A percentile compares a stretch with the other conserved stretches of the same genome.
phyloP scores from a whole-genome alignment of 768 basidiomycete genomes.

The Hysterangium stoloniferum region DNA sequence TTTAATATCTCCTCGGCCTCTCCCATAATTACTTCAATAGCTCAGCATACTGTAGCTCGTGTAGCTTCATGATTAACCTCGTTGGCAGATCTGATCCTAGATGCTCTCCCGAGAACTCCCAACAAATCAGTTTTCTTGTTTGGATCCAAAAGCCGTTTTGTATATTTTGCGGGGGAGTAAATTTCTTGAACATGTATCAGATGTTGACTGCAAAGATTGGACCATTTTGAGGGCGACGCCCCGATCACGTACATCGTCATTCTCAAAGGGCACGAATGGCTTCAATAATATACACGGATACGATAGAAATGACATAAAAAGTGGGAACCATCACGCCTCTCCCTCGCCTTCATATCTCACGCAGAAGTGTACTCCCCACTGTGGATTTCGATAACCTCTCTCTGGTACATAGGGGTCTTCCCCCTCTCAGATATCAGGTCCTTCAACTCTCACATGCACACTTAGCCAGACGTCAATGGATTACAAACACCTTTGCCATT shows the following conservation, averaged over 20 bases:
- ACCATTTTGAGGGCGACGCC: conserved; percentile 51
- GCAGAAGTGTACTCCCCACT: conserved; percentile 18
- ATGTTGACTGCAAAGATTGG: conserved; percentile 49
- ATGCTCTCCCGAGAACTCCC: conserved; percentile 41
- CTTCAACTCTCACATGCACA: conserved; percentile 58
- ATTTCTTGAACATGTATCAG: conserved; percentile 33
- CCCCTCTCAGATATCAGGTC: conserved; percentile 47
- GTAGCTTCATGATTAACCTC: conserved; percentile 62
- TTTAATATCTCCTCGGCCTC: no score
- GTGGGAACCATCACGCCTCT: conserved; percentile 16
- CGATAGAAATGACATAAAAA: no score
- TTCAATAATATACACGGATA: conserved; percentile 20
- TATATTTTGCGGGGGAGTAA: conserved; percentile 64
- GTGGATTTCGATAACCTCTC: conserved; percentile 58
- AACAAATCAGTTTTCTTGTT: conserved; percentile 35
- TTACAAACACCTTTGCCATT: conserved; percentile 20
- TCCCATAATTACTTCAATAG: no score
- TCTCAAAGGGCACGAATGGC: conserved; percentile 22
- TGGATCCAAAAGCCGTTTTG: conserved; percentile 66
- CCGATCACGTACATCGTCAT: conserved; percentile 8
- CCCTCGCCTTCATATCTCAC: conserved; percentile 13
- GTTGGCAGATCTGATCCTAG: conserved; percentile 58
- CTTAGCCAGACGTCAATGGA: conserved; percentile 47
- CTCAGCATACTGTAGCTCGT: no score
- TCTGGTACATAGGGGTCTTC: conserved; percentile 52